Percentiles rank a stretch among this genome's conserved stretches.
phyloP scores from a whole-genome alignment of 805 yeast genomes.

The Saccharomycopsis malanga region DNA sequence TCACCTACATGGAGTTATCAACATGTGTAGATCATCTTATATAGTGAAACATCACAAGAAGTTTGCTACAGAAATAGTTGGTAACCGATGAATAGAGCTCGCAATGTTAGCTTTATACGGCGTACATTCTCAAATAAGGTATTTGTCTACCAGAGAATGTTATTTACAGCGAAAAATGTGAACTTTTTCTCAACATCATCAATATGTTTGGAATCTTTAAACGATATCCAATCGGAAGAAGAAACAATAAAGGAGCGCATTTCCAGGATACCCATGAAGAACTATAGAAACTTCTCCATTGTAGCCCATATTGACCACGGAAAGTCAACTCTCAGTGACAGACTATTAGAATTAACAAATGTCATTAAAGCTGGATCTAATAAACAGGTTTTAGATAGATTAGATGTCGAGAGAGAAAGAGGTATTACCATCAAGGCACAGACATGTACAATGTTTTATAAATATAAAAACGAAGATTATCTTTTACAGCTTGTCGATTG shows the following conservation, averaged over 20 bases:
- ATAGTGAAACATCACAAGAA: too few species aligned
- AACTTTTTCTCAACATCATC: background rate
- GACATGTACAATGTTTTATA: constrained; percentile 89
- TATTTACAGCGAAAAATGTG: background rate
- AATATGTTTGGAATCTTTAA: too few species aligned
- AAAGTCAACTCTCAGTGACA: constrained; percentile 82
- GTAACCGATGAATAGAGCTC: too few species aligned
- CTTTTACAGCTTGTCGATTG: constrained; percentile 89
- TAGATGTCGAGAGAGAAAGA: constrained; percentile 92
- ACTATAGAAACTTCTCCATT: constrained; percentile 85
- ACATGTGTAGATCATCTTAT: too few species aligned
- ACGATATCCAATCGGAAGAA: too few species aligned
- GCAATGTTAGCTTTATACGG: too few species aligned
- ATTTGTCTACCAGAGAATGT: too few species aligned
- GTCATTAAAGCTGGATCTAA: constrained; percentile 73
- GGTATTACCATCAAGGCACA: constrained; percentile 98
- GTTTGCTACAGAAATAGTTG: too few species aligned
- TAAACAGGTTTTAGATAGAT: constrained; percentile 79
- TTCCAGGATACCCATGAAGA: constrained; percentile 69
- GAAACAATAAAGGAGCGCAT: constrained; percentile 46
- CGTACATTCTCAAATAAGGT: too few species aligned
- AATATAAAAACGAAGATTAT: constrained; percentile 61
- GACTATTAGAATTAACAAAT: constrained; percentile 81
- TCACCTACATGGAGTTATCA: too few species aligned
- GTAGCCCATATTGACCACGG: constrained; percentile 95